Percentiles rank a stretch among this genome's conserved stretches.
Conservation (phyloP, 1,284 basidiomycete genomes). For the Polyporus tsugae region DNA sequence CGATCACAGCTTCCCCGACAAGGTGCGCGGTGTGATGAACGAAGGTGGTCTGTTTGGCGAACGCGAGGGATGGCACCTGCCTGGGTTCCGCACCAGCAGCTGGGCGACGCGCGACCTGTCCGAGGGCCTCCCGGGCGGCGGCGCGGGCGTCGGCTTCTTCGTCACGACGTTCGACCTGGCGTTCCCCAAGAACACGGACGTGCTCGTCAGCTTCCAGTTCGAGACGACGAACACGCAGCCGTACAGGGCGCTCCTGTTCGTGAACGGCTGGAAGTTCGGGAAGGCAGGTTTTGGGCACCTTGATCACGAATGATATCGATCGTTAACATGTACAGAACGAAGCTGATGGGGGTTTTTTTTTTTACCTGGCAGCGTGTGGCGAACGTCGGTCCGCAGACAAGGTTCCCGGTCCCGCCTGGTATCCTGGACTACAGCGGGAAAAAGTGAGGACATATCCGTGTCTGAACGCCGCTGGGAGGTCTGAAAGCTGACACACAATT, state of each 20-base stretch:
- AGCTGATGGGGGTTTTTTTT: neutral
- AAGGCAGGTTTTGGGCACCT: conserved; percentile 57
- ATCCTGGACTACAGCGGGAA: conserved; percentile 74
- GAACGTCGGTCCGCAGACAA: conserved; percentile 66
- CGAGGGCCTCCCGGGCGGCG: conserved; percentile 60
- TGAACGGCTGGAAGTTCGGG: conserved; percentile 91
- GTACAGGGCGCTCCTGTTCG: conserved; percentile 78
- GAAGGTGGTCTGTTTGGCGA: conserved; percentile 86
- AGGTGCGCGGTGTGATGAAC: conserved; percentile 73
- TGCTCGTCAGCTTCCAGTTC: conserved; percentile 75
- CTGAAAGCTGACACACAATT: conserved; percentile 7
- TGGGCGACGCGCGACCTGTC: conserved; percentile 66
- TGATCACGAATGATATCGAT: neutral
- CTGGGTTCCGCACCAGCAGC: conserved; percentile 68
- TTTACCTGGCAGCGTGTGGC: conserved; percentile 44
- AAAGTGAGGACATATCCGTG: conserved; percentile 59
- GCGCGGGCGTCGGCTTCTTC: conserved; percentile 82
- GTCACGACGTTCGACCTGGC: conserved; percentile 72
- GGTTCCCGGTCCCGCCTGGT: conserved; percentile 82
- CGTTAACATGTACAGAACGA: neutral
- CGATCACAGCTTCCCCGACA: conserved; percentile 66
- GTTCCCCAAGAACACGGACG: conserved; percentile 67
- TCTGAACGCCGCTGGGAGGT: neutral
- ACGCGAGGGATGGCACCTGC: conserved; percentile 84
- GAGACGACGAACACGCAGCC: conserved; percentile 56